These are phyloP conservation scores for Cinchona pubescens DNA, from an alignment of 257 asterid species.

Conservation along the genomic window DNA sequence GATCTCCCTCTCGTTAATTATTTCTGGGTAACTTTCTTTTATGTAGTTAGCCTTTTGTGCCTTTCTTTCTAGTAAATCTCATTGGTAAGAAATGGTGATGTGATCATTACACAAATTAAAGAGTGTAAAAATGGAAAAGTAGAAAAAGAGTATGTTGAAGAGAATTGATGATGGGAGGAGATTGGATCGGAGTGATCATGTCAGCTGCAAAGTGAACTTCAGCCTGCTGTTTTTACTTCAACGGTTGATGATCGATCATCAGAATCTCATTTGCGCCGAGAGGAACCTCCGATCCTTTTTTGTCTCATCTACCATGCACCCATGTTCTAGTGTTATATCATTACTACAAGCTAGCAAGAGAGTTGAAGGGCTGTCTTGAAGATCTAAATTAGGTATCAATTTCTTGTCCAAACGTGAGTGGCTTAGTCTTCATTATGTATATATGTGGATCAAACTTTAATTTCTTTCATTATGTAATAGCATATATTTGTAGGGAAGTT, in stretches of 20 bases:
- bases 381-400: slow-evolving; percentile 4
- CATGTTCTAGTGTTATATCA: not conserved
- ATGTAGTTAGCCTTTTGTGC: slow-evolving; percentile 12
- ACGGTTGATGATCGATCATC: slow-evolving; percentile 43
- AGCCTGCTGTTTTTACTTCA: slow-evolving; percentile 38
- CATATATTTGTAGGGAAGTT: too few species aligned
- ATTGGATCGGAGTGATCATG: slow-evolving; percentile 79
- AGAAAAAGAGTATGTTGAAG: too few species aligned
- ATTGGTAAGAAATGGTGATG: slow-evolving; percentile 13
- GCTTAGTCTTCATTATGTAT: slow-evolving; percentile 1
- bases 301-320: slow-evolving; percentile 28
- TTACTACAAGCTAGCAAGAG: not conserved
- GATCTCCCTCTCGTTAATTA: slow-evolving; percentile 23
- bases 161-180: slow-evolving; percentile 31
- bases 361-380: slow-evolving; percentile 5
- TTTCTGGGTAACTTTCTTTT: not conserved
- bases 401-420: slow-evolving; percentile 24
- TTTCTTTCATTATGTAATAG: not conserved
- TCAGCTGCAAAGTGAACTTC: slow-evolving; percentile 46
- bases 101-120: not conserved
- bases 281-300: slow-evolving; percentile 83
- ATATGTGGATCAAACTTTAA: slow-evolving; percentile 8
- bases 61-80: slow-evolving; percentile 18
- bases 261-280: slow-evolving; percentile 53
- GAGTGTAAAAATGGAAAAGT: slow-evolving; percentile 10